phyloP scores from a whole-genome alignment of 768 basidiomycete genomes.

The Lactifluus pinguis region DNA sequence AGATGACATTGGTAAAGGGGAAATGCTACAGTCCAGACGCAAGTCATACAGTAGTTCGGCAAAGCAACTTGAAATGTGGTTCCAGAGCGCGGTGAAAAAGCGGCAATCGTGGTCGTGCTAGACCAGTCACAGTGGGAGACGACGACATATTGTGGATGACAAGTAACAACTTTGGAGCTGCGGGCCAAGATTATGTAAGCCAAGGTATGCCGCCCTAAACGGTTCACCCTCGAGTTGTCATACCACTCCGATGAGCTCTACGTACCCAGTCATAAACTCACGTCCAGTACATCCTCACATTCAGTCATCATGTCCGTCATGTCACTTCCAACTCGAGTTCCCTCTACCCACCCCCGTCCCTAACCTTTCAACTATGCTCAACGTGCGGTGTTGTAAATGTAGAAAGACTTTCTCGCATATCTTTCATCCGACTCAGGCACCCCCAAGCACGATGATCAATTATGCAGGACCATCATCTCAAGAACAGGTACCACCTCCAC shows the following conservation, averaged over 20 bases:
- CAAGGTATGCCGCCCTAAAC: too few species aligned
- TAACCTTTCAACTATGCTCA: conserved; percentile 47
- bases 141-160: too few species aligned
- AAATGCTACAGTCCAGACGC: too few species aligned
- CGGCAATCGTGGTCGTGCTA: too few species aligned
- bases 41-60: too few species aligned
- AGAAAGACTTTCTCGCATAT: conserved; percentile 48
- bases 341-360: conserved; percentile 52
- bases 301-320: conserved; percentile 49
- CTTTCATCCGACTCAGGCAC: conserved; percentile 59
- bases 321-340: conserved; percentile 54
- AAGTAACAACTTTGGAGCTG: too few species aligned
- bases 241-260: conserved; percentile 31
- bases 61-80: too few species aligned
- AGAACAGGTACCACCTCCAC: conserved; percentile 6
- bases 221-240: too few species aligned
- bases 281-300: conserved; percentile 61
- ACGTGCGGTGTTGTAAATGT: conserved; percentile 66
- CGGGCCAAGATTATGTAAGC: too few species aligned
- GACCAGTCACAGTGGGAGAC: too few species aligned
- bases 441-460: conserved; percentile 17
- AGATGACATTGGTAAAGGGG: background rate
- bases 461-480: conserved; percentile 13
- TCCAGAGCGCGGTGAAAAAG: too few species aligned
- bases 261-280: conserved; percentile 48